Evolutionary conservation across 257 asterid genomes (phyloP).

Genomic region (Petunia secreta): DNA sequence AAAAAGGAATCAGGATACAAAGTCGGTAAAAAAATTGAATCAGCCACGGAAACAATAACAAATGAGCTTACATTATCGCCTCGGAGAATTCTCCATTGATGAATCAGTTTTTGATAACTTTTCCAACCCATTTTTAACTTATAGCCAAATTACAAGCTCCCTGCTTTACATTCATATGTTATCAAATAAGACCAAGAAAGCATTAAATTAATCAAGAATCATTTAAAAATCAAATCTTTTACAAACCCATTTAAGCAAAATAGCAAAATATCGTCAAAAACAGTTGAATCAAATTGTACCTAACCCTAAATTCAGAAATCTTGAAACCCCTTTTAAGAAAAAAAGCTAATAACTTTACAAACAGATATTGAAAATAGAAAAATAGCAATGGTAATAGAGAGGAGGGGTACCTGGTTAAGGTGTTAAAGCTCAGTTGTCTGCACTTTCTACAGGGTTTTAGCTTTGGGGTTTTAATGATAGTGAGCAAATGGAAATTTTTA

Average conservation of each 20-base stretch:
- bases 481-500: background rate
- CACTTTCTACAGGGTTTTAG: background rate
- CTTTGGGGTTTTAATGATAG: background rate
- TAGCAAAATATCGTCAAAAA: background rate
- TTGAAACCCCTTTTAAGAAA: background rate
- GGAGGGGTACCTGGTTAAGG: background rate
- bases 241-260: background rate
- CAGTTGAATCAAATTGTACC: background rate
- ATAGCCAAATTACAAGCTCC: slow-evolving; percentile 1
- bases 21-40: background rate
- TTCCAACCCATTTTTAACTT: slow-evolving; percentile 78
- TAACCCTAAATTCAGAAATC: background rate
- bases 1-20: background rate
- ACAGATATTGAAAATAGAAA: no score
- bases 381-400: no score
- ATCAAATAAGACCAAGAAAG: background rate
- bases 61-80: slow-evolving; percentile 81
- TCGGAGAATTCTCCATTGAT: slow-evolving; percentile 89
- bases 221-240: background rate
- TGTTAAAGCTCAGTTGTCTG: background rate
- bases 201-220: slow-evolving; percentile 4
- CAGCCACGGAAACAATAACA: background rate
- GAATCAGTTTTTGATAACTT: slow-evolving; percentile 88
- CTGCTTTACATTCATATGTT: background rate
- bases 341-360: background rate